Base-by-base conservation (phyloP, 345 rosid genomes). In the Populus simonii region DNA sequence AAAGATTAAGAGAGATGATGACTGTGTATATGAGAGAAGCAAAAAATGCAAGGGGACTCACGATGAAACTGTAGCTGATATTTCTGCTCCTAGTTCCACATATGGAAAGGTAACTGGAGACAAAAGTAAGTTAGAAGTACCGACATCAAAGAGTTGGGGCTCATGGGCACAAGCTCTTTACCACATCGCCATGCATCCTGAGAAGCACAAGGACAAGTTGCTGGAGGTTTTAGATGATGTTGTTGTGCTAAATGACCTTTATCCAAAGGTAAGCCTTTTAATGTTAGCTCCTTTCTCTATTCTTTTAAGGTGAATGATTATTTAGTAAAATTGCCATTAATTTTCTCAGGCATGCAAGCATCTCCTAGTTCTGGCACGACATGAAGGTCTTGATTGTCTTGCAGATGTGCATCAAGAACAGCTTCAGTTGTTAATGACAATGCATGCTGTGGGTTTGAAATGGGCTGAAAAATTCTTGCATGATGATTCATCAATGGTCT, bases 121-220 rank as follows among this genome's bases (percentile, higher is more conserved):
- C 73, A 74, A 49, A 69, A 79, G 76, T 43, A 85, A 81, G 76
- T 75, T 74, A 69, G 77, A 67, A 36, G 82, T 72, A 70, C 80
- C 67, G 74, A 23, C 27, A 25, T 53, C 82, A 35, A 93, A 88
- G 76, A 75, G 76, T 5, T 91, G 97, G 97, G 83, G 88, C 77
- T 86, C 94, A 5, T 93, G 96, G 97, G 89, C 92, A 76, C 92
- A 90, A 76, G 88, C 95, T 61, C 98, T 96, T 77, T 85, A 90
- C 86, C 70, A 41, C 53, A 88, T 89, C 25, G 93, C 98, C 35
- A 85, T 89, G 91, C 86, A 88, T 74, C 99, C 99, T 38, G 96
- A 90, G 80, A 87, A 36, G 78, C 92, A 90, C 51, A 82, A 86
- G 80, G 86, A 87, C 78, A 78, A 78, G 41, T 79, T 90, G 80